Evolutionary conservation across 371 early-diverging fungal species (phyloP).

Genomic region (Lichtheimia hyalospora): DNA sequence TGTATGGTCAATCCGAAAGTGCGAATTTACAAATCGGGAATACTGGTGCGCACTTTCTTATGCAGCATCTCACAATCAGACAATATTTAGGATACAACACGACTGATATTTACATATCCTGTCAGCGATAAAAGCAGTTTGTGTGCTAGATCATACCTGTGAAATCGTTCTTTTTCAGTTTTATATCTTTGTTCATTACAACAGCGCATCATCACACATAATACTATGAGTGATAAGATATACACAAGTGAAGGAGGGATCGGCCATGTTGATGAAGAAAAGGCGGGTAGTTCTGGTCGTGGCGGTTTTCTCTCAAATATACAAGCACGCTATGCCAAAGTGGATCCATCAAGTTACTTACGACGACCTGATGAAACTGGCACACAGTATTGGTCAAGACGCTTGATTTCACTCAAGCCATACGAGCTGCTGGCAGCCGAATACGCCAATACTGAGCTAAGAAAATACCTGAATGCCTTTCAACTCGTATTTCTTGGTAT

Average conservation of each 20-base stretch:
- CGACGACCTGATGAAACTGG: conserved; percentile 42
- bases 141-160: neutral
- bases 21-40: too few species aligned
- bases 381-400: conserved; percentile 42
- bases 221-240: conserved; percentile 2
- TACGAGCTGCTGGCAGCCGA: conserved; percentile 51
- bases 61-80: too few species aligned
- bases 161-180: neutral
- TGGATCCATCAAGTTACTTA: conserved; percentile 37
- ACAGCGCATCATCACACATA: too few species aligned
- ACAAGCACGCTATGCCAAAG: conserved; percentile 19
- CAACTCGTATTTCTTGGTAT: conserved; percentile 59
- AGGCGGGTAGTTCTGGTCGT: neutral
- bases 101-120: neutral
- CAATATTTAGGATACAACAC: neutral
- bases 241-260: neutral
- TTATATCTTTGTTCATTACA: neutral
- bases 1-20: too few species aligned
- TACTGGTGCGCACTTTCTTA: too few species aligned
- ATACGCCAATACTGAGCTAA: conserved; percentile 46
- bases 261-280: conserved; percentile 1
- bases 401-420: conserved; percentile 52
- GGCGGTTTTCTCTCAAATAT: neutral
- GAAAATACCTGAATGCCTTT: conserved; percentile 40
- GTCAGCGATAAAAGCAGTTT: neutral